A percentile compares a stretch with the other conserved stretches of the same genome.
phyloP scores from a whole-genome alignment of 805 yeast species.

The Zygotorulaspora danielsina region DNA sequence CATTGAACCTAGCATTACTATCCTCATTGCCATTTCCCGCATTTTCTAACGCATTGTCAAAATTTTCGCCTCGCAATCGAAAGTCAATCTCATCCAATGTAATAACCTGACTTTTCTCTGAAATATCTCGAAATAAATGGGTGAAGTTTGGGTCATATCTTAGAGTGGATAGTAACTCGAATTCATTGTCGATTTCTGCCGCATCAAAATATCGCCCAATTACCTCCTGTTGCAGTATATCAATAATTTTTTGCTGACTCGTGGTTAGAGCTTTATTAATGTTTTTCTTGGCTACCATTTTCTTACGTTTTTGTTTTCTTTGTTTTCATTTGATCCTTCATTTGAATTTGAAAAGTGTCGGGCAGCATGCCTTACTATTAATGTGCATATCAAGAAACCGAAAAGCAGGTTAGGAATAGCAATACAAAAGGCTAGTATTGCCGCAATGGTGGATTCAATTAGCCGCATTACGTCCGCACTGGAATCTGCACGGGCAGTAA shows the following conservation, averaged over 20 bases:
- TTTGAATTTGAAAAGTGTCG: background rate
- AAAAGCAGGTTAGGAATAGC: background rate
- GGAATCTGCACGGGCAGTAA: slow-evolving; percentile 74
- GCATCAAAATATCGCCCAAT: slow-evolving; percentile 18
- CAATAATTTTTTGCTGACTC: slow-evolving; percentile 16
- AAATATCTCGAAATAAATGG: slow-evolving; percentile 5
- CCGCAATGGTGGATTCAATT: slow-evolving; percentile 51
- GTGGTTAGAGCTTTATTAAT: slow-evolving; percentile 14
- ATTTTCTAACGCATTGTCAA: background rate
- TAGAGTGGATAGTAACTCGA: slow-evolving; percentile 64
- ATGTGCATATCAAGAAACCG: too few relatives aligned
- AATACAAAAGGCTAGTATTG: background rate
- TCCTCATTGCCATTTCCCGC: background rate
- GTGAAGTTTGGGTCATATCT: slow-evolving; percentile 65
- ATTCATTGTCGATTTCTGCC: slow-evolving; percentile 30
- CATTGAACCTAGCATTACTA: slow-evolving; percentile 19
- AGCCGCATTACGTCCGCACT: slow-evolving; percentile 63
- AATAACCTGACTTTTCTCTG: background rate
- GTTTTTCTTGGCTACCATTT: slow-evolving; percentile 11
- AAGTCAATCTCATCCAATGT: slow-evolving; percentile 20
- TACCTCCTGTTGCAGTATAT: slow-evolving; percentile 17
- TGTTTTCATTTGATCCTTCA: background rate
- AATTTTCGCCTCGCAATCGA: slow-evolving; percentile 6
- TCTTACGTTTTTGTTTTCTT: background rate
- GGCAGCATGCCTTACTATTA: too few relatives aligned